Evolutionary conservation across 2,329 filamentous ascomycete species (phyloP).

Genomic region (Septoria linicola): DNA sequence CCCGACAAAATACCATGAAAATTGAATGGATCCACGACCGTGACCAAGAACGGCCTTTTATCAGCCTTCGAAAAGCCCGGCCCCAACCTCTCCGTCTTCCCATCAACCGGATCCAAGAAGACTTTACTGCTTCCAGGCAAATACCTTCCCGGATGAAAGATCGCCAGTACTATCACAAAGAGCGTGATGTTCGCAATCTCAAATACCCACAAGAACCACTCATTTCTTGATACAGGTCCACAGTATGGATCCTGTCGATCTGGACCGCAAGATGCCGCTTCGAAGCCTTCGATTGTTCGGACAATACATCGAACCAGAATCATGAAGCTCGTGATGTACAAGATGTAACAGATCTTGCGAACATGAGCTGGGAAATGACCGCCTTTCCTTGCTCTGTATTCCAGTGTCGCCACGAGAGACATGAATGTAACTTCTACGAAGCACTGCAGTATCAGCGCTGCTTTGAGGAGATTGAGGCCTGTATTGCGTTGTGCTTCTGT

Average conservation of each 20-base stretch:
- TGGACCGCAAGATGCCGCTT: conserved; percentile 24
- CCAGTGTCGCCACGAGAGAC: conserved; percentile 47
- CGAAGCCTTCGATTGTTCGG: conserved; percentile 53
- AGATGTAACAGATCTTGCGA: conserved; percentile 44
- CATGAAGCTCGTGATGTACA: conserved; percentile 52
- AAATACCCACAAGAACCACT: conserved; percentile 57
- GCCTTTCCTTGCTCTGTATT: conserved; percentile 42
- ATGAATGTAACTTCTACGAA: conserved; percentile 52
- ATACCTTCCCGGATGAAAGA: conserved; percentile 52
- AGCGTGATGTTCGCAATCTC: conserved; percentile 54
- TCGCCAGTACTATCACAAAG: conserved; percentile 53
- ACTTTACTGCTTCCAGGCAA: conserved; percentile 52
- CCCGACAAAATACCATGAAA: conserved; percentile 27
- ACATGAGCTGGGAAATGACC: conserved; percentile 46
- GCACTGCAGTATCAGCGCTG: conserved; percentile 53
- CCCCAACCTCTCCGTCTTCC: conserved; percentile 48
- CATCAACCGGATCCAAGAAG: conserved; percentile 51
- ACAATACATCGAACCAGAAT: conserved; percentile 53
- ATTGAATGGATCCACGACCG: conserved; percentile 36
- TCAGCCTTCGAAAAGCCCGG: conserved; percentile 34
- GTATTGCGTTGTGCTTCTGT: conserved; percentile 40
- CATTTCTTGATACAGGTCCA: conserved; percentile 43
- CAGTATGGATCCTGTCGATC: conserved; percentile 30
- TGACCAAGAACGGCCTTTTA: conserved; percentile 29
- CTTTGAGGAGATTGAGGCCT: conserved; percentile 50